Evolutionary conservation across 2,329 filamentous ascomycete species (phyloP).

Genomic region (Diatrype stigma): DNA sequence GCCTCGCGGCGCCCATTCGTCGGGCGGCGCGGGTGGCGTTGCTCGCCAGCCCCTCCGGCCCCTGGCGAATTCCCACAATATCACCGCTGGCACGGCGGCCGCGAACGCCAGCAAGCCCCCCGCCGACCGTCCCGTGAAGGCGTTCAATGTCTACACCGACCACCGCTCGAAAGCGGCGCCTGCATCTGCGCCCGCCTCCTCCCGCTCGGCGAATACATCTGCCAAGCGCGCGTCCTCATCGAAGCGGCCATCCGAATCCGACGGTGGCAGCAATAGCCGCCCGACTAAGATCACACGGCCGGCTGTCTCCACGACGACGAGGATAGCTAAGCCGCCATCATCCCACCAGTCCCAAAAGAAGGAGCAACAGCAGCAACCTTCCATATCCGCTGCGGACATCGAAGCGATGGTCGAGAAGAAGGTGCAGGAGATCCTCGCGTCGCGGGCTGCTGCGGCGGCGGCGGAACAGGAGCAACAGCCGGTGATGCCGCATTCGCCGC

Average conservation of each 20-base stretch:
- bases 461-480: background rate
- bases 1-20: slow-evolving; percentile 48
- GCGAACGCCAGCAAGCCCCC: slow-evolving; percentile 52
- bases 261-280: slow-evolving; percentile 26
- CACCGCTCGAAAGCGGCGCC: slow-evolving; percentile 52
- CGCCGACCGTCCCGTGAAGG: slow-evolving; percentile 68
- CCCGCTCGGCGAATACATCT: slow-evolving; percentile 13
- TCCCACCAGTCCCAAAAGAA: background rate
- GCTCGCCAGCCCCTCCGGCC: slow-evolving; percentile 74
- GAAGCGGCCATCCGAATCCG: slow-evolving; percentile 34
- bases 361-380: slow-evolving; percentile 9
- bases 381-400: slow-evolving; percentile 68
- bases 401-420: slow-evolving; percentile 91
- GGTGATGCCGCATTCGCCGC: slow-evolving; percentile 44
- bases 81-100: slow-evolving; percentile 56
- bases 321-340: slow-evolving; percentile 9
- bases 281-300: slow-evolving; percentile 23
- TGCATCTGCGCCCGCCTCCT: slow-evolving; percentile 24
- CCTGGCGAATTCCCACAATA: slow-evolving; percentile 70
- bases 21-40: slow-evolving; percentile 34
- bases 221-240: slow-evolving; percentile 19
- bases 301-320: slow-evolving; percentile 13
- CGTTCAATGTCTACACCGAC: slow-evolving; percentile 84
- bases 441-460: slow-evolving; percentile 43
- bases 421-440: slow-evolving; percentile 81